phyloP scores from a whole-genome alignment of 2,329 filamentous ascomycete genomes.

The Colletotrichum sp. region DNA sequence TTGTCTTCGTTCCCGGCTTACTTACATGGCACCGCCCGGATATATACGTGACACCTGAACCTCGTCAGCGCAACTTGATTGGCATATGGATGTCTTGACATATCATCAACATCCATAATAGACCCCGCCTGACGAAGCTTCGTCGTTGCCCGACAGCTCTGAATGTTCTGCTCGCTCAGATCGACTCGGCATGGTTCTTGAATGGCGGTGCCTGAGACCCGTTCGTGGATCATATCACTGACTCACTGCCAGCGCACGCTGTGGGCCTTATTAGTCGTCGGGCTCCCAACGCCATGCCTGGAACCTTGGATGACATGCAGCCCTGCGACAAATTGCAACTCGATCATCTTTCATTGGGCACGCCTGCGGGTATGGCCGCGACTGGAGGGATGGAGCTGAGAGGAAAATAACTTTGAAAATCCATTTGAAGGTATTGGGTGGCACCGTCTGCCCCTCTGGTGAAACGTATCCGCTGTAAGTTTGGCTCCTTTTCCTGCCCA shows the following conservation, averaged over 20 bases:
- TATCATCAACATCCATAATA: background rate
- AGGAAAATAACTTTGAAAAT: background rate
- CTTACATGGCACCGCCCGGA: slow-evolving; percentile 12
- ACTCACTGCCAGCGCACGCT: slow-evolving; percentile 18
- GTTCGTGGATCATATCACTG: slow-evolving; percentile 9
- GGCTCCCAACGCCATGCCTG: background rate
- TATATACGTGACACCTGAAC: slow-evolving; percentile 16
- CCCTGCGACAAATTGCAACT: background rate
- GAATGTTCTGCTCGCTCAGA: background rate
- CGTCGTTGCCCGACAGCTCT: background rate
- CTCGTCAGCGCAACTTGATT: slow-evolving; percentile 5
- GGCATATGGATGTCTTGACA: background rate
- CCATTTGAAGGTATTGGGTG: slow-evolving; percentile 1
- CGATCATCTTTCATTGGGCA: background rate
- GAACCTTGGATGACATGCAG: slow-evolving; percentile 13
- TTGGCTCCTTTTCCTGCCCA: background rate
- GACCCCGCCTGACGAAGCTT: background rate
- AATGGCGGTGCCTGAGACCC: slow-evolving; percentile 16
- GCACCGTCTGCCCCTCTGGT: background rate
- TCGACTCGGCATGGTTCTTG: background rate
- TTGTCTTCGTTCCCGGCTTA: slow-evolving; percentile 5
- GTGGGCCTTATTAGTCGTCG: slow-evolving; percentile 9
- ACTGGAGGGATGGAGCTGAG: background rate
- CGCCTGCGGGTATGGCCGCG: slow-evolving; percentile 3
- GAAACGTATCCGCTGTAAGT: background rate